Evolutionary conservation across 2,329 filamentous ascomycete genomes (phyloP).

Genomic region (Dendrostoma leiphaemia): DNA sequence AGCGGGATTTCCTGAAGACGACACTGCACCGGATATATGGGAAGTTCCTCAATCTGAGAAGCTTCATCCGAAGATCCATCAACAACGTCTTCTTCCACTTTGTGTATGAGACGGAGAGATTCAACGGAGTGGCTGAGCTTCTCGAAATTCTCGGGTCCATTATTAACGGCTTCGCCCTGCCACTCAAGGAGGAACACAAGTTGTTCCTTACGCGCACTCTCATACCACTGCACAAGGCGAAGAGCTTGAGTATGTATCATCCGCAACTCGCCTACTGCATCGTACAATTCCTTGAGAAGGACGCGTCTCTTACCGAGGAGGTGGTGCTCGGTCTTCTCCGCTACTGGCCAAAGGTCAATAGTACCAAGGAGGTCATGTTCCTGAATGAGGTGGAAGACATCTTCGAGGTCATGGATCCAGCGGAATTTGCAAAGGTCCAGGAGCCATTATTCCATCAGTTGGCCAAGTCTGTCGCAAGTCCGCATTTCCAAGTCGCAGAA

Average conservation of each 20-base stretch:
- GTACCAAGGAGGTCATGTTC: slow-evolving; percentile 99
- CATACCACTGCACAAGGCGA: slow-evolving; percentile 94
- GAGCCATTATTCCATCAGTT: slow-evolving; percentile 96
- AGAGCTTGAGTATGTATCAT: slow-evolving; percentile 99
- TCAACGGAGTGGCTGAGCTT: slow-evolving; percentile 96
- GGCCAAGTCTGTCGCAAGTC: slow-evolving; percentile 95
- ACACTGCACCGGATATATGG: slow-evolving; percentile 97
- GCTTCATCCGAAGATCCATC: slow-evolving; percentile 96
- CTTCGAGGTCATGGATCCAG: slow-evolving; percentile 99
- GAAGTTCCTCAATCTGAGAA: slow-evolving; percentile 96
- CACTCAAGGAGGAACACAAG: slow-evolving; percentile 98
- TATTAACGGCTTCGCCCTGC: slow-evolving; percentile 96
- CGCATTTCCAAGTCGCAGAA: slow-evolving; percentile 98
- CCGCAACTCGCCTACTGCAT: slow-evolving; percentile 98
- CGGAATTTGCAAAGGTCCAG: slow-evolving; percentile 97
- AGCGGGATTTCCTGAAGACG: slow-evolving; percentile 97
- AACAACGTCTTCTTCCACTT: slow-evolving; percentile 99
- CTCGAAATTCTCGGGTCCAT: slow-evolving; percentile 97
- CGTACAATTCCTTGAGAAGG: slow-evolving; percentile 97
- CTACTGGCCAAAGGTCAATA: slow-evolving; percentile 99
- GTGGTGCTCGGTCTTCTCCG: slow-evolving; percentile 91
- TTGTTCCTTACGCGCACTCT: slow-evolving; percentile 92
- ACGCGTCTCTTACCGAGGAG: slow-evolving; percentile 94
- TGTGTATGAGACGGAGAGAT: slow-evolving; percentile 96
- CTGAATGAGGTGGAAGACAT: slow-evolving; percentile 99